Evolutionary conservation across 305 asterid genomes (phyloP), one percentile per base, ranked within the genome.

Genomic region (Fraxinus sp.): DNA sequence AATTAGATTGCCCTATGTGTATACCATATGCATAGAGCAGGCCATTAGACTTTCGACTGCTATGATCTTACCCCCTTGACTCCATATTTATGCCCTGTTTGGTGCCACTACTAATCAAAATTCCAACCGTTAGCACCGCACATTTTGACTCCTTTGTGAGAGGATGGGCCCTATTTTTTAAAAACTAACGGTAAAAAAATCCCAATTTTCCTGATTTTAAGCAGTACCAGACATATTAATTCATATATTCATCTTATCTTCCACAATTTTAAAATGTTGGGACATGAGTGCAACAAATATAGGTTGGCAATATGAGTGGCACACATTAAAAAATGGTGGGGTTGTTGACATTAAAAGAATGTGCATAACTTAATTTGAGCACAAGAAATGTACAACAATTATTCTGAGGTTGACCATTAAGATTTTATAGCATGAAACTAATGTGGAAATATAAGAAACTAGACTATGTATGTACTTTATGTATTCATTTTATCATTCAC

Each of bases 401-500:
- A 52, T 52, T 52, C 16, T 9, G 71, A 81, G 32, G 80, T 75
- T 81, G 89, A 83, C 80, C 75, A 39, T 78, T 85, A 80, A 81
- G 28, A 73, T 3, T 28, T 20, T 39, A 20, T 64, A 59, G 79
- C 77, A 75, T 3, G 7, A 77, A 78, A 32, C n/a, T 74, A 82
- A 83, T 87, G 90, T 85, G 86, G 84, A 81, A 49, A 80, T 59
- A 64, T 46, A 5, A 39, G 30, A 28, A 26, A 84, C 43, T 33
- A 33, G 91, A 76, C 89, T 41, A 89, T 41, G 82, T 91, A 82
- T 92, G n/a, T n/a, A n/a, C 70, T 76, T 28, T 36, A 36, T 36
- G 9, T 36, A 36, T 36, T 36, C 41, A 5, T 6, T 36, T 36
- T 36, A 36, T 36, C 16, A 9, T 41, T 41, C 4, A 10, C 52